Evolutionary conservation across 2,329 filamentous ascomycete genomes (phyloP).

Genomic region (Trichoderma sp.): DNA sequence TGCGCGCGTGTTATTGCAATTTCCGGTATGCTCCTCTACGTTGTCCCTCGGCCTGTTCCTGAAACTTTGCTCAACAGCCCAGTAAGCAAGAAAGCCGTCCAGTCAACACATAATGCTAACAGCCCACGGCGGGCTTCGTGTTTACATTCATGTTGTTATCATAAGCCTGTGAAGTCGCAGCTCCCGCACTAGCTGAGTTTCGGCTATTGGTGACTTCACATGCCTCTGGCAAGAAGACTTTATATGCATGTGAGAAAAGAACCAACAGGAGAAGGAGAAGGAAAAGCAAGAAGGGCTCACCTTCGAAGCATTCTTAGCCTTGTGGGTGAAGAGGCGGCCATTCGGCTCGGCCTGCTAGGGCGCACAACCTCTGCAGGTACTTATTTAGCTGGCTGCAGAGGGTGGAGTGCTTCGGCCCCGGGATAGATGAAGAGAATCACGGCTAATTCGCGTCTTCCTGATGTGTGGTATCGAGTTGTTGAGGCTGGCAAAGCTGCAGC

Average conservation of each 20-base stretch:
- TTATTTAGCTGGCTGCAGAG: background rate
- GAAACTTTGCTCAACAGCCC: conserved; percentile 21
- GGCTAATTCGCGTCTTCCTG: background rate
- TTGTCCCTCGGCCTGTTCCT: conserved; percentile 25
- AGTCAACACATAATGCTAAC: background rate
- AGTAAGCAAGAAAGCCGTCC: background rate
- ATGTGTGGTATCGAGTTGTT: background rate
- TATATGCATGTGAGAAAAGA: background rate
- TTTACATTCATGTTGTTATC: background rate
- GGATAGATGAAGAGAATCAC: no score
- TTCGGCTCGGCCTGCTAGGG: conserved; percentile 17
- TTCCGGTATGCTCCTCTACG: conserved; percentile 6
- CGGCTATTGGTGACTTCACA: background rate
- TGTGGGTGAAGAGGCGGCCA: conserved; percentile 1
- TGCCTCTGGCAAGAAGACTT: background rate
- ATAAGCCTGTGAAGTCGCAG: background rate
- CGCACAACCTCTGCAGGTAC: conserved; percentile 23
- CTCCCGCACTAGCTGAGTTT: background rate
- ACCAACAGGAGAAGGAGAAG: background rate
- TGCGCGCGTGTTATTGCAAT: conserved; percentile 7
- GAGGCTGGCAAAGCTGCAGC: background rate
- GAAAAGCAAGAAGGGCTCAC: background rate
- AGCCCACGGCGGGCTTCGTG: background rate
- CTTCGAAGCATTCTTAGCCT: background rate
- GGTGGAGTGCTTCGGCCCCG: background rate